These are phyloP conservation scores for Termitomyces sp. DNA, from an alignment of 768 basidiomycete genomes.

Conservation along the genomic window DNA sequence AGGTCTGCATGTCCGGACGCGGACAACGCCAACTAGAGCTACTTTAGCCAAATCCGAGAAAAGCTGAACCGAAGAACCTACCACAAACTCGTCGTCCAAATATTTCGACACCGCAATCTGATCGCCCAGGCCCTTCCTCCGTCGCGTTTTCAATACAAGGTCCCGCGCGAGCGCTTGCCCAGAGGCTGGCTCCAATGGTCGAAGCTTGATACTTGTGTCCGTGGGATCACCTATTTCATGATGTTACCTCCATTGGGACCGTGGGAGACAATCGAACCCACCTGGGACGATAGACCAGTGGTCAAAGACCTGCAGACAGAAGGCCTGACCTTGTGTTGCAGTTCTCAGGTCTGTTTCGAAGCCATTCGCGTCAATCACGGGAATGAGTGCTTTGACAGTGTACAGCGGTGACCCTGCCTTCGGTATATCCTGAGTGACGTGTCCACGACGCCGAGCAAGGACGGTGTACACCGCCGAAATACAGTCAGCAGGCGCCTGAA, in stretches of 20 bases:
- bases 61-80: constrained; percentile 33
- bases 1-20: constrained; percentile 96
- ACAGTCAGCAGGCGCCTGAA: constrained; percentile 98
- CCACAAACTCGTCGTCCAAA: constrained; percentile 94
- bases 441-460: constrained; percentile 96
- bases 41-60: constrained; percentile 5
- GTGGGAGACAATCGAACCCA: constrained; percentile 35
- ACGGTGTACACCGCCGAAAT: constrained; percentile 99
- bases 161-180: constrained; percentile 94
- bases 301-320: constrained; percentile 95
- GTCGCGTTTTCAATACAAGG: constrained; percentile 92
- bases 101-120: constrained; percentile 98
- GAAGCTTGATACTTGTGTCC: constrained; percentile 93
- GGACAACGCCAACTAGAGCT: constrained; percentile 76
- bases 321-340: constrained; percentile 98
- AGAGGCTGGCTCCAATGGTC: constrained; percentile 95
- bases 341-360: constrained; percentile 98
- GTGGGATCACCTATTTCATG: constrained; percentile 81
- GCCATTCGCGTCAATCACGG: constrained; percentile 97
- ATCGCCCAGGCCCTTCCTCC: constrained; percentile 95
- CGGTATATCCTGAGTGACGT: constrained; percentile 96
- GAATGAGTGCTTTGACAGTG: constrained; percentile 97
- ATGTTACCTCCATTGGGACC: constrained; percentile 14
- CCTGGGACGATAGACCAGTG: constrained; percentile 99
- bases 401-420: constrained; percentile 98